Base-by-base conservation (phyloP, 805 yeast species). In the Metschnikowia dekortorum region DNA sequence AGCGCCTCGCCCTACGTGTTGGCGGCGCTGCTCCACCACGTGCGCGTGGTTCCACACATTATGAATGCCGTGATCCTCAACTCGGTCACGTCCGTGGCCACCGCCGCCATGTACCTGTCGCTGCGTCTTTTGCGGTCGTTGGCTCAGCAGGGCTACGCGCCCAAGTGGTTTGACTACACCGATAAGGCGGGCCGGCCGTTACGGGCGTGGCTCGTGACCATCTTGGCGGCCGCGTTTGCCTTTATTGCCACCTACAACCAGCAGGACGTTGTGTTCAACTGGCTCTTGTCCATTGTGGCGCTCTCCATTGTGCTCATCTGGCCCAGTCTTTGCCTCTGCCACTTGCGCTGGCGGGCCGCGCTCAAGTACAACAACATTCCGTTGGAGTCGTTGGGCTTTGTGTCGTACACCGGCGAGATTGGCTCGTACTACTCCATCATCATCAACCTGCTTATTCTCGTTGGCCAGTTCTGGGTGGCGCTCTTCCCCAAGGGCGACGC, bases 401-500 rank as follows among this genome's bases (percentile, higher is more conserved):
- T 62, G 32, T 62, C 75, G 3, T 65, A 71, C 28, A 74, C 78
- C 8, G 78, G 76, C 30, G 64, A 67, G 22, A 57, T 62, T 56
- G 78, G 78, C 10, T 71, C 76, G 5, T 61, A 58, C 46, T 69
- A 64, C 54, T 71, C 70, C 14, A 53, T 67, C 28, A 35, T 67
- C 18, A 52, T 63, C 39, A 70, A 68, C 54, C 41, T 56, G 11
- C 63, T 73, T 46, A 65, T 73, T 46, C 63, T 73, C 55, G 60
- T 73, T 48, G 75, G 73, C 26, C 76, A 73, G 57, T 73, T 73
- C 59, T 73, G 75, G 75, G 71, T 73, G 44, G 74, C 77, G 4
- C 68, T 73, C 49, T 73, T 54, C 64, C 78, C 78, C 1, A 47
- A 49, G 36, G 56, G 60, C 18, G 55, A 59, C 46, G 53, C 67